Percentiles rank a stretch among this genome's conserved stretches.
These are phyloP conservation scores for Pycnococcus provasolii DNA, from an alignment of 139 green algal genomes.

Conservation along the genomic window DNA sequence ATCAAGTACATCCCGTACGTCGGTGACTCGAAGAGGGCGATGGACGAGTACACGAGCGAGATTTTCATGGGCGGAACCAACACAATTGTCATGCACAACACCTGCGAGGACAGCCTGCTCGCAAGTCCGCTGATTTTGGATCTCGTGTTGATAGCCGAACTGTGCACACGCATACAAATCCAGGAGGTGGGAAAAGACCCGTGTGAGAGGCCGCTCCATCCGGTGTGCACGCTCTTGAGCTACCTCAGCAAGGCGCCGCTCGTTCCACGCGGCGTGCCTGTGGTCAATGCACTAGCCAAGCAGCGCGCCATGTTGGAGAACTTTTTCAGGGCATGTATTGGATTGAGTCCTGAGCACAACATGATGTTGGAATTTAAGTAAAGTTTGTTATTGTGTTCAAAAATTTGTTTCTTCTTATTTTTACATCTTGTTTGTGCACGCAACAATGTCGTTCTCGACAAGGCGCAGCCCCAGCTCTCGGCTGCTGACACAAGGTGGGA, in stretches of 20 bases:
- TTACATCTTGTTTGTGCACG: too few relatives aligned
- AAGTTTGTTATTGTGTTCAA: background rate
- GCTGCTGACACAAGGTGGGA: too few relatives aligned
- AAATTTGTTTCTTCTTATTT: too few relatives aligned
- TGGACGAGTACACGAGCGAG: slow-evolving; percentile 98
- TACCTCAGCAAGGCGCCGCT: slow-evolving; percentile 92
- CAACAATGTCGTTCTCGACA: too few relatives aligned
- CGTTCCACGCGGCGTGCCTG: slow-evolving; percentile 69
- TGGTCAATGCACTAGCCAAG: slow-evolving; percentile 93
- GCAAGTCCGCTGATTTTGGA: slow-evolving; percentile 97
- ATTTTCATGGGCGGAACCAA: slow-evolving; percentile 90
- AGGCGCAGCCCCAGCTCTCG: too few relatives aligned
- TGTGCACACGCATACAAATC: slow-evolving; percentile 81
- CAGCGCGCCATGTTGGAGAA: slow-evolving; percentile 98
- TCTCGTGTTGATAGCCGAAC: slow-evolving; percentile 89
- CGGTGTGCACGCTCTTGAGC: slow-evolving; percentile 77
- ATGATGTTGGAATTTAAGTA: slow-evolving; percentile 86
- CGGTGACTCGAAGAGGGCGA: slow-evolving; percentile 90
- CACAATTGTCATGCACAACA: slow-evolving; percentile 99
- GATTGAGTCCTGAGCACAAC: slow-evolving; percentile 89
- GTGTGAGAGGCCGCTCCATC: slow-evolving; percentile 64
- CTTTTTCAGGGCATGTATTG: slow-evolving; percentile 85
- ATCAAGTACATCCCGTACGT: slow-evolving; percentile 99
- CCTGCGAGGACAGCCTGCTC: slow-evolving; percentile 95
- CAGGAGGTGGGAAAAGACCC: slow-evolving; percentile 61